A percentile compares a stretch with the other conserved stretches of the same genome.
These are phyloP conservation scores for Panicum miliaceum DNA, from an alignment of 176 grass and related monocot genomes.

Conservation along the genomic window DNA sequence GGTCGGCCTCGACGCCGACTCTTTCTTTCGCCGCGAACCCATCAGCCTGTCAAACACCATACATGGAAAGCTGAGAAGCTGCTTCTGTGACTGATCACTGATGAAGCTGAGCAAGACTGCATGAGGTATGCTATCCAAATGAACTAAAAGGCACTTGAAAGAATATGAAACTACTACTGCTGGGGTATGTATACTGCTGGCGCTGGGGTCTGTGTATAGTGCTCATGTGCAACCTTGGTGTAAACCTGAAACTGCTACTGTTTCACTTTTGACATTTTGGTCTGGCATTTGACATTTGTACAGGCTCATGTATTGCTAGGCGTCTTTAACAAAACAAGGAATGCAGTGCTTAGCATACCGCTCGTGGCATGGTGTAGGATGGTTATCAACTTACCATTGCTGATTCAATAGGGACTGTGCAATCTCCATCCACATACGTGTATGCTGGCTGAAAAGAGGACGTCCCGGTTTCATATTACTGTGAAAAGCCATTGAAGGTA, in stretches of 20 bases:
- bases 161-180: neutral
- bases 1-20: constrained; percentile 62
- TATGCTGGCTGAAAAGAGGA: constrained; percentile 75
- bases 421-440: constrained; percentile 89
- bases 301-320: neutral
- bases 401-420: constrained; percentile 87
- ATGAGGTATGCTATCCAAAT: neutral
- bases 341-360: neutral
- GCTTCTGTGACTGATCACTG: neutral
- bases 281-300: neutral
- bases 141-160: neutral
- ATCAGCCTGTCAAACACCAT: constrained; percentile 67
- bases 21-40: constrained; percentile 73
- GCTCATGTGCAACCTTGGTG: neutral
- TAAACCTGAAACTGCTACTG: neutral
- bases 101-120: neutral
- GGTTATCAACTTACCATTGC: constrained; percentile 58
- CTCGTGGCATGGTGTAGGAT: neutral
- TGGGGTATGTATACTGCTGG: constrained; percentile 1
- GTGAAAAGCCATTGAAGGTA: constrained; percentile 16
- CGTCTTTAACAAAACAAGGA: neutral
- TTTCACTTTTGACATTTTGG: neutral
- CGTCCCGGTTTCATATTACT: constrained; percentile 20
- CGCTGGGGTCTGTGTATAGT: neutral
- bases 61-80: neutral